Base-by-base conservation (phyloP, 768 basidiomycete species). In the Phallus indusiatus region DNA sequence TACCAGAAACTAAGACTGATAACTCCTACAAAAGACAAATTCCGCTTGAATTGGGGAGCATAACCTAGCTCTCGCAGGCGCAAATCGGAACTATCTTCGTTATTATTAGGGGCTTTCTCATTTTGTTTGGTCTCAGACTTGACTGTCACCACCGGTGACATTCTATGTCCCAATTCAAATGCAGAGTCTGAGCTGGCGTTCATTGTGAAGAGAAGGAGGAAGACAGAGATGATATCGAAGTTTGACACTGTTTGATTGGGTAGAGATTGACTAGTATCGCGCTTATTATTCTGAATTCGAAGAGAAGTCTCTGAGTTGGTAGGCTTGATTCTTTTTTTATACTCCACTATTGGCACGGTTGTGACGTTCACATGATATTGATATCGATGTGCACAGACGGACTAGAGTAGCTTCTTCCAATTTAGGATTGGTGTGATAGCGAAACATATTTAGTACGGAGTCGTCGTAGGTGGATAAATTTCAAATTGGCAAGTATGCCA, bases 11-110 rank as follows among this genome's bases (percentile, higher is more conserved):
- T 81, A 66, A 82, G 78, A 17, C 81, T 80, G 49, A 82, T 70
- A 35, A 83, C 81, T 21, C 81, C 81, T 55, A 78, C 81, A 35
- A 81, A 69, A 12, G 79, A 79, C 78, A 83, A 81, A 64, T 81
- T 79, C 33, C 81, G 73, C n/a, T 76, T 71, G 65, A 82, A 82
- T 62, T 82, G 77, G 53, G 76, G 73, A 63, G 75, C 76, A 65
- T 82, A 82, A 10, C 81, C 81, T 17, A 83, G 74, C 47, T 79
- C 76, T 49, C 74, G 71, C 54, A 80, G 69, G 28, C 78, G 73
- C 61, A 71, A 67, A 68, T 82, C 76, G 1, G 56, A 50, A 5
- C 12, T 42, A 11, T 42, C 42, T 42, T 12, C 42, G 4, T 42
- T 42, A 42, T n/a, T 42, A 42, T n/a, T 42, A 42, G 9, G n/a